phyloP scores from a whole-genome alignment of 129 eudicot species.

The Apium graveolens region DNA sequence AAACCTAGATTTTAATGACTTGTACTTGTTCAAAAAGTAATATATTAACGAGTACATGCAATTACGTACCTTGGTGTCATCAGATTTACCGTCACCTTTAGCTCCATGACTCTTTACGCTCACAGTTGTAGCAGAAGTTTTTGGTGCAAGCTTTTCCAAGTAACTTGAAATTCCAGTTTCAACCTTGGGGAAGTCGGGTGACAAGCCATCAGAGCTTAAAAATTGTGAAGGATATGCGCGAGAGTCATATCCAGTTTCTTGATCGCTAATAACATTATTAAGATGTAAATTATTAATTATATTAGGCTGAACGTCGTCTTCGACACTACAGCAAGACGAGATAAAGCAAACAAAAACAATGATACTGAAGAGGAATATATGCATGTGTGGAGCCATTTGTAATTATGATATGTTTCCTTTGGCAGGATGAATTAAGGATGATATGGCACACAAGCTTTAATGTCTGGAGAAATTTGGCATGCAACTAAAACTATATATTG shows the following conservation, averaged over 20 bases:
- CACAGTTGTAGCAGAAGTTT: conserved; percentile 5
- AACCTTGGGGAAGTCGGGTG: background rate
- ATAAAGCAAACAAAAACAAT: background rate
- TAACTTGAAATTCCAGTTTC: conserved; percentile 1
- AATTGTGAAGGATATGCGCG: conserved; percentile 20
- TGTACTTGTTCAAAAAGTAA: background rate
- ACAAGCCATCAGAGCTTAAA: background rate
- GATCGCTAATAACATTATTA: background rate
- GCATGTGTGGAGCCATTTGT: conserved; percentile 12
- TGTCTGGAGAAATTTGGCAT: background rate
- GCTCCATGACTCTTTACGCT: conserved; percentile 42
- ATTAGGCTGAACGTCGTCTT: conserved; percentile 11
- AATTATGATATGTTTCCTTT: background rate
- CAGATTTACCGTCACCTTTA: conserved; percentile 44
- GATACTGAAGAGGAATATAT: background rate
- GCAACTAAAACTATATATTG: too few relatives aligned
- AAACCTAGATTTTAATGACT: too few relatives aligned
- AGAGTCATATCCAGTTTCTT: conserved; percentile 22
- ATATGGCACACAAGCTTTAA: too few relatives aligned
- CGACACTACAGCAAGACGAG: background rate
- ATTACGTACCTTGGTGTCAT: conserved; percentile 42
- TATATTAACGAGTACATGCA: background rate
- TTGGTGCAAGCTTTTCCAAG: conserved; percentile 8
- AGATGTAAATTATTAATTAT: background rate
- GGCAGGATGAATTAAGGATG: background rate